phyloP scores from a whole-genome alignment of 768 basidiomycete species.

The Leccinum variicolor region DNA sequence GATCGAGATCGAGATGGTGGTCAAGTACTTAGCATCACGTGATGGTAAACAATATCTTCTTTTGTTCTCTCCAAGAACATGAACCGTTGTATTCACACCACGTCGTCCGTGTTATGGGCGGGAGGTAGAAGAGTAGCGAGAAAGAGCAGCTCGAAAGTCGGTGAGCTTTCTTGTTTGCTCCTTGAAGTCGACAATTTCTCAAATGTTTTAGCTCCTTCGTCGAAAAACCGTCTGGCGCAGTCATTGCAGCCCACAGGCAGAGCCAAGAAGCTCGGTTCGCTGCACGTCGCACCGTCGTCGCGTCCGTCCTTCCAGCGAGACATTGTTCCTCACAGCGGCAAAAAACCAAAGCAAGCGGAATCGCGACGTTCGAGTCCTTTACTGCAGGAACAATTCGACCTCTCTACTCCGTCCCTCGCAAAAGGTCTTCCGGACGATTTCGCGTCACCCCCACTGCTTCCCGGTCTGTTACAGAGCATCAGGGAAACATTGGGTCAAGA shows the following conservation, averaged over 20 bases:
- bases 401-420: constrained; percentile 22
- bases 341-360: constrained; percentile 1
- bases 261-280: constrained; percentile 24
- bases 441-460: constrained; percentile 65
- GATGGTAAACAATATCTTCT: not conserved
- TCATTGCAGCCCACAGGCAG: constrained; percentile 27
- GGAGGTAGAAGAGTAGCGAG: constrained; percentile 11
- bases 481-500: constrained; percentile 53
- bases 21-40: not conserved
- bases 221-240: constrained; percentile 26
- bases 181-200: not conserved
- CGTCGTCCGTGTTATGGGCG: constrained; percentile 7
- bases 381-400: constrained; percentile 37
- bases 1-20: not conserved
- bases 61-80: not conserved
- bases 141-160: constrained; percentile 9
- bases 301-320: constrained; percentile 19
- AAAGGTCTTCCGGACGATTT: constrained; percentile 42
- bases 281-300: constrained; percentile 23
- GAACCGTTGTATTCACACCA: not conserved
- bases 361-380: constrained; percentile 24
- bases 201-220: constrained; percentile 15
- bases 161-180: constrained; percentile 8
- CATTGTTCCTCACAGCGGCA: constrained; percentile 16
- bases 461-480: constrained; percentile 58